These are phyloP conservation scores for Carex scoparia DNA, from an alignment of 176 grass and related monocot species.

Conservation along the genomic window DNA sequence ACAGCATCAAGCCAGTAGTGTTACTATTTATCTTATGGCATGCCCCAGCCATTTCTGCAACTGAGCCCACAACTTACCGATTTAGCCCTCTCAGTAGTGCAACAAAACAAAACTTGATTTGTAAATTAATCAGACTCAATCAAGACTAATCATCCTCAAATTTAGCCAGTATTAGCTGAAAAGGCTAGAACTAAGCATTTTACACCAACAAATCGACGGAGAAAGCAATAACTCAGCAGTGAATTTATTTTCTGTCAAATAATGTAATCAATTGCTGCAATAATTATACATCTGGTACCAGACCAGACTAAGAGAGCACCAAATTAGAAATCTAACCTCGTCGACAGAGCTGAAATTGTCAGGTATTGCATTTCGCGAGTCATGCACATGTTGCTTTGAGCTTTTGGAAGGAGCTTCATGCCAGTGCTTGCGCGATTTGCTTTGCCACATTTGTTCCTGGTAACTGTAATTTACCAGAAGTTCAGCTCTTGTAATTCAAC, in stretches of 20 bases:
- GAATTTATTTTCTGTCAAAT: not conserved
- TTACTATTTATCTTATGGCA: not conserved
- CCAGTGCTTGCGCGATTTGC: conserved; percentile 37
- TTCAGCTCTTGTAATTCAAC: not conserved
- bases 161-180: not conserved
- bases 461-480: not conserved
- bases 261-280: not conserved
- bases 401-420: conserved; percentile 30
- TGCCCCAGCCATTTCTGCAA: not conserved
- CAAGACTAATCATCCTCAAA: not conserved
- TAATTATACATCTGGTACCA: not conserved
- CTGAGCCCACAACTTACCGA: not conserved
- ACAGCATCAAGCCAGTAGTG: not conserved
- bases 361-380: conserved; percentile 49
- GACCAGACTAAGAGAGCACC: not conserved
- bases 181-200: not conserved
- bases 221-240: not conserved
- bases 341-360: conserved; percentile 82
- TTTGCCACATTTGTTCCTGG: conserved; percentile 34
- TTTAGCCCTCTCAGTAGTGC: not conserved
- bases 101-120: not conserved
- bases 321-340: conserved; percentile 42
- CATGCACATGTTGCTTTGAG: conserved; percentile 38
- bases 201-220: not conserved
- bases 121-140: not conserved